Conservation (phyloP, 257 asterid genomes). For the Solanum chaucha region DNA sequence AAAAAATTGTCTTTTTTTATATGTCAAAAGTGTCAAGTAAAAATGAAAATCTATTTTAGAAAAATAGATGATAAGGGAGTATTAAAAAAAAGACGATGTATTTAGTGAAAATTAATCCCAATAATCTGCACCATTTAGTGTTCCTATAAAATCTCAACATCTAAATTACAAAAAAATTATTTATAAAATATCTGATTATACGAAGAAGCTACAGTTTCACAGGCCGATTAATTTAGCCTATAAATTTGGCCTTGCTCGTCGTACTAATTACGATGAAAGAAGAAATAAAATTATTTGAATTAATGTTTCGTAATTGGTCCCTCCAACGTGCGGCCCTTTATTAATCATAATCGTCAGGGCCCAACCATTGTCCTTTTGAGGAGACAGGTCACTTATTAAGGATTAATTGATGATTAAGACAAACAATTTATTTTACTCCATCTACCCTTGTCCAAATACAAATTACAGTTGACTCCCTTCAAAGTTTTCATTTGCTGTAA, state of each 20-base stretch:
- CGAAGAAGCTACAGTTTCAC: background rate
- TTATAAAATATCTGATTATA: no score
- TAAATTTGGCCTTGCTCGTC: background rate
- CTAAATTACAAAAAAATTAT: no score
- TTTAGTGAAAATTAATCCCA: background rate
- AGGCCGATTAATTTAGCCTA: background rate
- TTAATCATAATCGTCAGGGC: background rate
- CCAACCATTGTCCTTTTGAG: background rate
- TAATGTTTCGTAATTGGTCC: background rate
- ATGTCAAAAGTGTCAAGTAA: rapidly evolving
- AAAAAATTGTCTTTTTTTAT: no score
- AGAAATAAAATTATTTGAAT: background rate
- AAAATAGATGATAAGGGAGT: no score
- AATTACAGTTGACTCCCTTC: background rate
- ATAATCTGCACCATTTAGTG: background rate
- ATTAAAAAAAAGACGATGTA: background rate
- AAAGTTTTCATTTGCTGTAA: background rate
- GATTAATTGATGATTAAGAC: background rate
- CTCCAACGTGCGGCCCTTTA: background rate
- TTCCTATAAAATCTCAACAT: background rate
- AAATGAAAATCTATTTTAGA: no score
- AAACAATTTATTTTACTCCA: background rate
- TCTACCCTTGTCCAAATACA: background rate
- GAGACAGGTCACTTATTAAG: background rate
- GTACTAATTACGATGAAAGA: background rate